Base-by-base conservation (phyloP, 176 grass and related monocot species). In the Carex parvula region DNA sequence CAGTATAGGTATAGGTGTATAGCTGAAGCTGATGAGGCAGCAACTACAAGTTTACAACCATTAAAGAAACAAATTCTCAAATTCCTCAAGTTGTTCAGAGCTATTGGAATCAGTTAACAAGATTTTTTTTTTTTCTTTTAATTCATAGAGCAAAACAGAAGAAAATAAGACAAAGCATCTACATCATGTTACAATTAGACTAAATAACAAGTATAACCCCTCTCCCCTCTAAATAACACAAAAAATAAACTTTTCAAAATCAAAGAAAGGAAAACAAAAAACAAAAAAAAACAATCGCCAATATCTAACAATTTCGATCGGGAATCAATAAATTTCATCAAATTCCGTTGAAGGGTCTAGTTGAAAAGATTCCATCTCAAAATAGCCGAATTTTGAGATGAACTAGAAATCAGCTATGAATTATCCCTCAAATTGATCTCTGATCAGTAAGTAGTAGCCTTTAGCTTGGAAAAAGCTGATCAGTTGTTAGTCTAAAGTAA, bases 101-200 rank as follows among this genome's bases (percentile, higher is more conserved):
- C n/a, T n/a, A n/a, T n/a, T n/a, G n/a, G n/a, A n/a, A n/a, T n/a
- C n/a, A n/a, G n/a, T n/a, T n/a, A n/a, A n/a, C n/a, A n/a, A n/a
- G n/a, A n/a, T n/a, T n/a, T n/a, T n/a, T n/a, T n/a, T n/a, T n/a
- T n/a, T n/a, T n/a, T n/a, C n/a, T n/a, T n/a, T n/a, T n/a, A n/a
- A n/a, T n/a, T n/a, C 44, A 66, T 64, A 33, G 33, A 61, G 55
- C 8, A 55, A 6, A 21, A 82, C 26, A 32, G 62, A 66, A 65
- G 37, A 83, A 30, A 83, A 64, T 17, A 68, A 83, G 44, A 62
- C 33, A 60, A 18, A 59, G 10, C 17, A 83, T 68, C 80, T 83
- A 66, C 80, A 83, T 83, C 46, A 53, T 18, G 33, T 29, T 68
- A 64, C 42, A 65, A 67, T 83, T 83, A 83, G 81, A 83, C 81